Evolutionary conservation across 257 asterid species (phyloP), one percentile per base, ranked within the genome.

Genomic region (Solanum piurae): DNA sequence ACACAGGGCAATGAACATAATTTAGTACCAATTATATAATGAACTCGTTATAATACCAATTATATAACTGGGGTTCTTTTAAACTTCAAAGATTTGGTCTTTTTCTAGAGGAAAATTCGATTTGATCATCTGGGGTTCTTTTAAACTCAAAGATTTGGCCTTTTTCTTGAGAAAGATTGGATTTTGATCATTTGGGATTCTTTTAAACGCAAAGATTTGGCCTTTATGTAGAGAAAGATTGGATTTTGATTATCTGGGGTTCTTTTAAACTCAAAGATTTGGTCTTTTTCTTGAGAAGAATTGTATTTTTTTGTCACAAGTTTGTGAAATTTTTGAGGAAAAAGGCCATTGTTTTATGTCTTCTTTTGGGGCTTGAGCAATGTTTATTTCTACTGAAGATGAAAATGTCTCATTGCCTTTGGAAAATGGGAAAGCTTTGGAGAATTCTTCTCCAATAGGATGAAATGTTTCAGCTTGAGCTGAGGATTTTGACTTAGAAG

Each of bases 401-500:
- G 91, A 89, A 66, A 89, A 86, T 86, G 88, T 1, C 62, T 52
- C 62, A 64, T 84, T 87, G 83, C 85, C 86, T 37, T 52, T 86
- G 84, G 88, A 18, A 44, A 80, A 88, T 88, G 91, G 87, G 49
- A 85, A 55, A 37, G 66, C 73, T 9, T 49, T 42, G 37, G 76
- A 86, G 52, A 82, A 87, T 86, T 87, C 92, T 49, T 34, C 87
- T 23, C 55, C 49, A 4, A 33, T 89, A 64, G 88, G 71, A 83
- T 77, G 90, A 89, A 73, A 89, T 88, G 89, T 44, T 64, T 71
- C 89, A 85, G 49, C 87, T 91, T 77, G 92, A 90, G 74, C 89
- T 84, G 88, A 88, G 76, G 34, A 90, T 90, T 52, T 86, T 82
- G 79, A 83, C 86, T 86, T 91, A 71, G 91, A 91, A 90, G 91